Evolutionary conservation across 768 basidiomycete species (phyloP), one percentile per base, ranked within the genome.

Genomic region (Glaciozyma martinii): DNA sequence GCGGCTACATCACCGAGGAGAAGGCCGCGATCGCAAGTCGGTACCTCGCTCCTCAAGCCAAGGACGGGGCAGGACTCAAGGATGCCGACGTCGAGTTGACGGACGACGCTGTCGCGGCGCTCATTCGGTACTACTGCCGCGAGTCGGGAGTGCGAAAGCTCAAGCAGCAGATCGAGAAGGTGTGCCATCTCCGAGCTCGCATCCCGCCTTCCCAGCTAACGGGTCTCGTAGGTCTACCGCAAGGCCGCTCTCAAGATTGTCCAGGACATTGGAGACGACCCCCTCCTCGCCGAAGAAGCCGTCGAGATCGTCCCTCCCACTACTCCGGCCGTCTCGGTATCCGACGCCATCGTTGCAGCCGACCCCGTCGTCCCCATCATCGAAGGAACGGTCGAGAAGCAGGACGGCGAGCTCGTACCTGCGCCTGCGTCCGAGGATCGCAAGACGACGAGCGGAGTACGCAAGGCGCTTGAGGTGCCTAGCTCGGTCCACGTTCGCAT

Each of bases 121-220:
- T 99, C 59, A 98, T 99, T 79, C 88, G 93, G 75, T 97, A 92
- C 76, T 98, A 98, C 77, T 93, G 90, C 75, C 83, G 95, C 29
- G 95, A 99, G 79, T 94, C 90, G 71, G 95, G 95, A 52, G 95
- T 99, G 37, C 81, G 95, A 56, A 91, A 92, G 74, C 74, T 99
- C 75, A 98, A 98, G 85, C 98, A 99, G 78, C 89, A 93, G 73
- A 94, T 99, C 61, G 94, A 99, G 74, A 98, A 98, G 85, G 91
- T 90, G 62, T 59, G 70, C 67, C 21, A 12, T 21, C 16, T 27
- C 27, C 32, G 23, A 30, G 5, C 49, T 18, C 9, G 18, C 53
- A n/a, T 32, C 7, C 33, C 4, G 19, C 3, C 2, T 29, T 23
- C 27, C 62, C 10, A 27, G 50, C 50, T 50, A 27, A 60, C 49